These are phyloP conservation scores for Hondaea fermentalgiana DNA, from an alignment of 108 stramenopile genomes.

Conservation along the genomic window DNA sequence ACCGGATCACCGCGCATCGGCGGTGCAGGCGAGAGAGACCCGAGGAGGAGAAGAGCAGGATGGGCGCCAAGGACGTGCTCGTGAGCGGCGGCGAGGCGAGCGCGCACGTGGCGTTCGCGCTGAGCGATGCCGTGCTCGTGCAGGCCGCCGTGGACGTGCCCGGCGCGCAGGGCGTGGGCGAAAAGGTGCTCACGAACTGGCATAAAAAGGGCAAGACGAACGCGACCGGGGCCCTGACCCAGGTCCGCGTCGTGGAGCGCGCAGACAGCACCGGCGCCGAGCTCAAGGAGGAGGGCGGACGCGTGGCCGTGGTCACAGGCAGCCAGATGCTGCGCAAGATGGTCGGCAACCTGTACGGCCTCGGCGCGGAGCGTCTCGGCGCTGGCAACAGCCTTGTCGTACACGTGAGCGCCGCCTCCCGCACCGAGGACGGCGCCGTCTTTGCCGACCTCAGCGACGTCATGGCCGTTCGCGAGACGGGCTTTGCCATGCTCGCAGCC, in stretches of 20 bases:
- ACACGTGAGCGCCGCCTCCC: not conserved
- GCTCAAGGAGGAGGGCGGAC: not conserved
- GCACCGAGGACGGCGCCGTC: not conserved
- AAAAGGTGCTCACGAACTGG: not conserved
- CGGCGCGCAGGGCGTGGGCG: not conserved
- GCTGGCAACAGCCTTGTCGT: not conserved
- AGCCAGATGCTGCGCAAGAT: not conserved
- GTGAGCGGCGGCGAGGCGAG: not conserved
- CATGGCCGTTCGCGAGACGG: not conserved
- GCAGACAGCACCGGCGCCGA: not conserved
- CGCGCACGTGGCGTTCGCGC: slow-evolving; percentile 5
- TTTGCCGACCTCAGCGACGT: not conserved
- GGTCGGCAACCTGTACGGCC: not conserved
- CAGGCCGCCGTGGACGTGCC: not conserved
- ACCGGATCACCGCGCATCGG: too few species aligned
- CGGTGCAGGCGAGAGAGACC: too few species aligned
- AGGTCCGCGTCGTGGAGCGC: not conserved
- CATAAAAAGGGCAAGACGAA: not conserved
- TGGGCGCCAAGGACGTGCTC: not conserved
- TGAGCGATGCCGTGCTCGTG: not conserved
- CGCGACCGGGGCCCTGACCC: not conserved
- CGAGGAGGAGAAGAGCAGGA: not conserved
- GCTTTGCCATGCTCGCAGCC: not conserved
- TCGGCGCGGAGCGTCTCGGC: not conserved
- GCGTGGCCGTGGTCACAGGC: not conserved